Conservation (phyloP, 495 filamentous ascomycete species). For the Rusavskia elegans region DNA sequence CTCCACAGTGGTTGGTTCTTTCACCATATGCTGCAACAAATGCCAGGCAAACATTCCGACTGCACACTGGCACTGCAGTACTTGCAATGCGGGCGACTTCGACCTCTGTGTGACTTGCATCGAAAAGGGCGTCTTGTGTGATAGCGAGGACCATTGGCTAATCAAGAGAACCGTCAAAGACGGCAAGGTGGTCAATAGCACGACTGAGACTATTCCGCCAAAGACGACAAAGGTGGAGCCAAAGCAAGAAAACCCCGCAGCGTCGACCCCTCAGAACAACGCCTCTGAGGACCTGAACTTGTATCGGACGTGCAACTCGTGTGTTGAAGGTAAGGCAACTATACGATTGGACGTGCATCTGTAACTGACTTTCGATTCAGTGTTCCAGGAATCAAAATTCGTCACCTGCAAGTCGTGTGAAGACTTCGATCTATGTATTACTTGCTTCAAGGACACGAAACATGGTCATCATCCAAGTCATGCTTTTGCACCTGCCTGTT, state of each 20-base stretch:
- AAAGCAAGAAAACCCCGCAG: conserved; percentile 25
- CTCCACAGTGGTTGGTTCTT: conserved; percentile 7
- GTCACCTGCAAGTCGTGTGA: conserved; percentile 74
- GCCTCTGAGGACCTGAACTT: conserved; percentile 13
- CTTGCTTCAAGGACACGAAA: conserved; percentile 55
- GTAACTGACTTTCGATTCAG: conserved; percentile 16
- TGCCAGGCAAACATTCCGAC: conserved; percentile 64
- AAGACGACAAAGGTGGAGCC: conserved; percentile 24
- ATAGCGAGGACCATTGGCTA: conserved; percentile 69
- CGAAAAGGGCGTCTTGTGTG: conserved; percentile 56
- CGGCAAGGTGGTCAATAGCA: conserved; percentile 69
- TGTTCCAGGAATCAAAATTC: conserved; percentile 63
- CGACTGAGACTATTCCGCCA: conserved; percentile 59
- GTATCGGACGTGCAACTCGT: conserved; percentile 81
- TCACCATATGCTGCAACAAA: conserved; percentile 80
- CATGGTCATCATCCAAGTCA: conserved; percentile 94
- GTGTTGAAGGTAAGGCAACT: conserved; percentile 48
- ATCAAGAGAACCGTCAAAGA: conserved; percentile 74
- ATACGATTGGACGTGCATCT: too few relatives aligned
- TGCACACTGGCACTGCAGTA: conserved; percentile 85
- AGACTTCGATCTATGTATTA: conserved; percentile 82
- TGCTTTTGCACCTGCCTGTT: conserved; percentile 50
- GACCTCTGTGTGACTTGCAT: conserved; percentile 81
- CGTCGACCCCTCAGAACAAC: conserved; percentile 21
- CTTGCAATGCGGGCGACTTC: conserved; percentile 85